Base-by-base conservation (phyloP, 441 rosid genomes). In the Gossypium laxum region DNA sequence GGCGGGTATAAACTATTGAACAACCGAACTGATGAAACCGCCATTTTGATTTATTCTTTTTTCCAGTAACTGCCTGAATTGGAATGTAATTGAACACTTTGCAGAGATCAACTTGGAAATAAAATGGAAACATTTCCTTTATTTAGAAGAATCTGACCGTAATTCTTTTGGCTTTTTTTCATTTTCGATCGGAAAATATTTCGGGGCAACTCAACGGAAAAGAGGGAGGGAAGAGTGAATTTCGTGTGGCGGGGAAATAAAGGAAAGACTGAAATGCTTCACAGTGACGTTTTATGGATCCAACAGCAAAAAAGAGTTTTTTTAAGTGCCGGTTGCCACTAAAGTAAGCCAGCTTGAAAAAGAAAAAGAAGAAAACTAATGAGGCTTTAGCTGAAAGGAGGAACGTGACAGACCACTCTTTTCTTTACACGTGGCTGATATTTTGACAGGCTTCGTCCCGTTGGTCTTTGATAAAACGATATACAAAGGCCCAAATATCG, bases 11-110 rank as follows among this genome's bases (percentile, higher is more conserved):
- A 43, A 74, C 45, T 68, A 8, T 41, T 79, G 69, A 34, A 59
- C 43, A 79, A 55, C 22, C 51, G 83, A 75, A 76, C 28, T 55
- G 86, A 71, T 18, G 85, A 79, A 67, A 79, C 18, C 71, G 79
- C 80, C 94, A 83, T 87, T 68, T 70, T 12, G 10, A 1, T 12
- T 14, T 10, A 26, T 11, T 11, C 10, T 12, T 14, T 10, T 45
- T 11, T 11, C 10, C 57, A 47, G 55, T 43, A 17, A 26, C 14
- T 2, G 30, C 18, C 28, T 54, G 26, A 67, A 50, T 28, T 26
- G 30, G 38, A 50, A 67, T 2, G 59, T 15, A 50, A 67, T 8
- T 50, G 43, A 67, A 67, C 57, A 26, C 70, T 50, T 14, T 4
- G 15, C 45, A 1, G 52, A n/a, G 21, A 28, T 65, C 56, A 22